Percentiles rank a stretch among this genome's conserved stretches.
Conservation (phyloP, 1,284 basidiomycete species). For the Porogramme epimiltina region DNA sequence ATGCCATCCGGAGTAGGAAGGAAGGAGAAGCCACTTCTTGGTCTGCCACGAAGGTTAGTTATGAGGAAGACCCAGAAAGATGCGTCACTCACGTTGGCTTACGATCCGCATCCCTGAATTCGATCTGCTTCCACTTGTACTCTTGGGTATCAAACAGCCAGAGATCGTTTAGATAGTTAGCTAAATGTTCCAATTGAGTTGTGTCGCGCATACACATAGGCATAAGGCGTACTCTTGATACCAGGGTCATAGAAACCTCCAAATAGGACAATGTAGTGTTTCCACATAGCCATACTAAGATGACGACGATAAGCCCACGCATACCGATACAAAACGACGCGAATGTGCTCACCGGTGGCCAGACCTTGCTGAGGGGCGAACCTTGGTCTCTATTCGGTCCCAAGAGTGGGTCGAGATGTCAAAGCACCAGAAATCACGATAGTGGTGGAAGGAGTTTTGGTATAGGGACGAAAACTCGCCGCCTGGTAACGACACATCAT, state of each 20-base stretch:
- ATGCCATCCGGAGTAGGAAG: slow-evolving; percentile 82
- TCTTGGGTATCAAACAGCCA: slow-evolving; percentile 90
- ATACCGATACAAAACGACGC: not conserved
- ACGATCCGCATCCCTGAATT: slow-evolving; percentile 68
- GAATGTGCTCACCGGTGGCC: slow-evolving; percentile 76
- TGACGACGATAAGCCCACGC: not conserved
- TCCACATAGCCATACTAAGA: slow-evolving; percentile 85
- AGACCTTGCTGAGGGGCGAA: slow-evolving; percentile 79
- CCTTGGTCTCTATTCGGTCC: slow-evolving; percentile 89
- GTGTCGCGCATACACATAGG: not conserved
- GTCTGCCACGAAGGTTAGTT: slow-evolving; percentile 41
- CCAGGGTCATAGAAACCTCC: slow-evolving; percentile 21
- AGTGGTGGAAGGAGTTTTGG: slow-evolving; percentile 91
- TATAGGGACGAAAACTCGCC: slow-evolving; percentile 87
- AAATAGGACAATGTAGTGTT: slow-evolving; percentile 21
- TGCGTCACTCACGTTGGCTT: slow-evolving; percentile 63
- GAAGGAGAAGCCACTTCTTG: slow-evolving; percentile 88
- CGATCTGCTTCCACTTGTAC: slow-evolving; percentile 86
- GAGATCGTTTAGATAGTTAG: slow-evolving; percentile 84
- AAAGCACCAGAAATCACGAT: slow-evolving; percentile 86
- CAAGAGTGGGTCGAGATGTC: slow-evolving; percentile 77
- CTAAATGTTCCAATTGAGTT: too few species aligned
- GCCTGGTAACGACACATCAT: too few species aligned
- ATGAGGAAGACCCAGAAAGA: not conserved
- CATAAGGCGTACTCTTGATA: slow-evolving; percentile 15